Conservation (phyloP, 2,329 filamentous ascomycete species). For the Fusarium azukiicola region DNA sequence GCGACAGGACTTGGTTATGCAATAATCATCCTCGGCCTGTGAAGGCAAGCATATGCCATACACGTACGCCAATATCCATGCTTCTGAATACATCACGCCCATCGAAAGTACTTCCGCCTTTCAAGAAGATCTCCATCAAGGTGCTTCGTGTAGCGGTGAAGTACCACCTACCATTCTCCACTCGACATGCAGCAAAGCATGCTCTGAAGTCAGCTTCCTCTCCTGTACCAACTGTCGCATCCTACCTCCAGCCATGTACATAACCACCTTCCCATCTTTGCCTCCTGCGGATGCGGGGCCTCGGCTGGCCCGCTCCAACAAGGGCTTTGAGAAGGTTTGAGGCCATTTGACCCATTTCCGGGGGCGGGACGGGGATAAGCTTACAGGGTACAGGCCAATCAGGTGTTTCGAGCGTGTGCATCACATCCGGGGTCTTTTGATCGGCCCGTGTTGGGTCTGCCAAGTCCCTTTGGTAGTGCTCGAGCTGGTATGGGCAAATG, state of each 20-base stretch:
- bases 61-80: background rate
- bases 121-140: background rate
- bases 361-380: constrained; percentile 18
- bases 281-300: background rate
- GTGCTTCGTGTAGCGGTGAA: background rate
- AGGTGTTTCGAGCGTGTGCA: background rate
- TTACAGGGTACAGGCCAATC: constrained; percentile 1
- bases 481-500: constrained; percentile 5
- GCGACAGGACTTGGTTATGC: no score
- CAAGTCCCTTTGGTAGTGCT: constrained; percentile 11
- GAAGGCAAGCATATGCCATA: background rate
- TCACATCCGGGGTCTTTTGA: background rate
- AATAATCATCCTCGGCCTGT: background rate
- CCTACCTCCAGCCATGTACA: background rate
- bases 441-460: constrained; percentile 16
- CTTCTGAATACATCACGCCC: background rate
- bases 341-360: constrained; percentile 13
- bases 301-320: background rate
- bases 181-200: background rate
- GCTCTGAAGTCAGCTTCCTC: constrained; percentile 4
- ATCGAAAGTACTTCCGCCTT: background rate
- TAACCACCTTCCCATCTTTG: constrained; percentile 1
- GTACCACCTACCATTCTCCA: background rate
- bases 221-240: constrained; percentile 1
- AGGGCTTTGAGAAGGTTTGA: constrained; percentile 16